Evolutionary conservation across 1,139 yeast species (phyloP).

Genomic region (Kodamaea sp.): DNA sequence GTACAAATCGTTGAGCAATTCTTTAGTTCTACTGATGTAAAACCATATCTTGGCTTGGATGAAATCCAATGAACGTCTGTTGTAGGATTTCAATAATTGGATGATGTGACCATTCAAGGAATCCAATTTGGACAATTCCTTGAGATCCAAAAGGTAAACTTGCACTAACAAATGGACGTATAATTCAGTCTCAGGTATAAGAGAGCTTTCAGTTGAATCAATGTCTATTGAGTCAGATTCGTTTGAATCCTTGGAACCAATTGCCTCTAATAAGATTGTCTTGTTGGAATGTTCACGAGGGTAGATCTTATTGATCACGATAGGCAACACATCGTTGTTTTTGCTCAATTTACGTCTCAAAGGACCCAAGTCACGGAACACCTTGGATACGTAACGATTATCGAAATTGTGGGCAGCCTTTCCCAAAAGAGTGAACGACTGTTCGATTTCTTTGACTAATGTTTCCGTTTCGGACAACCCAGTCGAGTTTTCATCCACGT

Average conservation of each 20-base stretch:
- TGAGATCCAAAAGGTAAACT: slow-evolving; percentile 68
- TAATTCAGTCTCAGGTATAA: slow-evolving; percentile 75
- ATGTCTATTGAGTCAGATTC: slow-evolving; percentile 14
- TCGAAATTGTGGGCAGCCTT: slow-evolving; percentile 80
- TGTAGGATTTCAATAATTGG: slow-evolving; percentile 58
- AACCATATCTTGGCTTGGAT: slow-evolving; percentile 94
- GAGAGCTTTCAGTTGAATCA: slow-evolving; percentile 26
- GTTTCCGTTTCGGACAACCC: slow-evolving; percentile 19
- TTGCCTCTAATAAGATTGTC: slow-evolving; percentile 42
- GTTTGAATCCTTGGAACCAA: slow-evolving; percentile 23
- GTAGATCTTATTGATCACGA: slow-evolving; percentile 56
- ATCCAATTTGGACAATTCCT: slow-evolving; percentile 51
- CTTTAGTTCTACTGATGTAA: slow-evolving; percentile 79
- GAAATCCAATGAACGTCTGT: slow-evolving; percentile 82
- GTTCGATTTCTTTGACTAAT: slow-evolving; percentile 48
- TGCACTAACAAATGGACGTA: slow-evolving; percentile 79
- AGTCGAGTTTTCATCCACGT: slow-evolving; percentile 13
- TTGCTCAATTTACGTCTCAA: slow-evolving; percentile 65
- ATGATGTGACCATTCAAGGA: slow-evolving; percentile 57
- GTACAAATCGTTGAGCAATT: slow-evolving; percentile 58
- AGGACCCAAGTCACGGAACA: slow-evolving; percentile 78
- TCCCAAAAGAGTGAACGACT: slow-evolving; percentile 54
- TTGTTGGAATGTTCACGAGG: slow-evolving; percentile 47
- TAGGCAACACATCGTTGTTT: slow-evolving; percentile 47
- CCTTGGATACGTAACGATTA: slow-evolving; percentile 83